Conservation (phyloP, 192 early-diverging fungal genomes). For the Umbelopsis sp. region DNA sequence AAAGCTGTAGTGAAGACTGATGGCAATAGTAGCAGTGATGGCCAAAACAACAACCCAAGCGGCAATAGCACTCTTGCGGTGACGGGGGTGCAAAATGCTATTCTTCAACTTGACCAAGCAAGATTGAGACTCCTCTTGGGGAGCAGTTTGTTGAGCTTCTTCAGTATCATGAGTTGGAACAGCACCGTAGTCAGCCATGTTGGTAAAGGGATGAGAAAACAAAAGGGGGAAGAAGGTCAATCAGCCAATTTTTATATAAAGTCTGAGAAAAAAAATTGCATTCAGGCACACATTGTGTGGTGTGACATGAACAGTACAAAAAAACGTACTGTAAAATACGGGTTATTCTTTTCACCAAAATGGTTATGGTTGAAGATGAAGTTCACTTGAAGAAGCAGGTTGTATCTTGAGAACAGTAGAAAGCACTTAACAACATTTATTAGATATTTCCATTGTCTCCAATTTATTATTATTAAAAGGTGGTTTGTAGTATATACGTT, state of each 20-base stretch:
- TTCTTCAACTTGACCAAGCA: constrained; percentile 26
- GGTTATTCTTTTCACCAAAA: no score
- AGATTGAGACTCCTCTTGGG: background rate
- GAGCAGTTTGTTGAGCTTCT: constrained; percentile 17
- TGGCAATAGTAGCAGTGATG: constrained; percentile 27
- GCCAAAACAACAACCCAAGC: constrained; percentile 33
- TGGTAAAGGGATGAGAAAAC: background rate
- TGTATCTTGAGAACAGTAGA: no score
- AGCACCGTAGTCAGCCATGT: constrained; percentile 33
- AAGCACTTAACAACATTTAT: no score
- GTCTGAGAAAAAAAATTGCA: background rate
- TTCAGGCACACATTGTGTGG: background rate
- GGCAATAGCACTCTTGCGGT: constrained; percentile 23
- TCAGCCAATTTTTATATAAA: background rate
- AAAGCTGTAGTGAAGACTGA: constrained; percentile 26
- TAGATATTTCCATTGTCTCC: no score
- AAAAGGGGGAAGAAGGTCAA: background rate
- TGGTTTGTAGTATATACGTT: no score
- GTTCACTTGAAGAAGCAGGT: no score
- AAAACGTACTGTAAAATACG: no score
- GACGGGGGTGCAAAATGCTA: constrained; percentile 25
- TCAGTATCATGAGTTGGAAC: constrained; percentile 33
- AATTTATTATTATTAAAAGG: no score
- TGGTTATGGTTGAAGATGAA: no score
- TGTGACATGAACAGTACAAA: background rate